phyloP scores from a whole-genome alignment of 1,284 basidiomycete genomes.

The Melampsora americana region DNA sequence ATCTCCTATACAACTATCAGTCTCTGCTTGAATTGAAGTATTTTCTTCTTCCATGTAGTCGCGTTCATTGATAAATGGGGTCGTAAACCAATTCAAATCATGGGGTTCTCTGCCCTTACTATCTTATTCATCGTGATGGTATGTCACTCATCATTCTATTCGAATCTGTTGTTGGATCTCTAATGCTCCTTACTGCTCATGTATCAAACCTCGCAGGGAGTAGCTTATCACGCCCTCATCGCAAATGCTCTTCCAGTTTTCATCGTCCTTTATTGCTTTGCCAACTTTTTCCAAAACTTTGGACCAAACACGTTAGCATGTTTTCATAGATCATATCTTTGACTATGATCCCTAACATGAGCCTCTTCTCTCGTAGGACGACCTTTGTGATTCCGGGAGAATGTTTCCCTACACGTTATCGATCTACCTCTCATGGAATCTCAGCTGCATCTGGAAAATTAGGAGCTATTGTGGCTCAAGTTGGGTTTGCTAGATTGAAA shows the following conservation, averaged over 20 bases:
- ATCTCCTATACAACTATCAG: not conserved
- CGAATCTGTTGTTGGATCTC: conserved; percentile 69
- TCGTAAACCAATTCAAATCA: conserved; percentile 70
- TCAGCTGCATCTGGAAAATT: conserved; percentile 73
- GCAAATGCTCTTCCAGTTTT: conserved; percentile 52
- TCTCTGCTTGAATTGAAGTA: not conserved
- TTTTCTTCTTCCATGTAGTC: conserved; percentile 53
- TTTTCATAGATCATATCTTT: not conserved
- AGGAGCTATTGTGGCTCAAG: conserved; percentile 76
- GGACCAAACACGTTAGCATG: conserved; percentile 36
- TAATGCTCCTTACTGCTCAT: conserved; percentile 56
- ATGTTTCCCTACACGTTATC: conserved; percentile 57
- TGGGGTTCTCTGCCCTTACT: conserved; percentile 71
- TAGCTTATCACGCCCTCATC: conserved; percentile 60
- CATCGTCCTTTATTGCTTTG: conserved; percentile 61
- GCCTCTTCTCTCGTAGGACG: not conserved
- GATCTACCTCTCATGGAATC: conserved; percentile 78
- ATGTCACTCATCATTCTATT: conserved; percentile 57
- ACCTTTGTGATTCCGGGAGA: conserved; percentile 40
- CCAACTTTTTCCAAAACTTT: conserved; percentile 59
- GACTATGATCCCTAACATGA: not conserved
- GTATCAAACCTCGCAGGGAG: conserved; percentile 63
- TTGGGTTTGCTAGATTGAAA: conserved; percentile 52
- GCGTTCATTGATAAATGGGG: conserved; percentile 69
- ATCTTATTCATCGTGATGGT: conserved; percentile 65